A percentile compares a stretch with the other conserved stretches of the same genome.
These are phyloP conservation scores for Hypoxylon sp. DNA, from an alignment of 2,329 filamentous ascomycete species.

Conservation along the genomic window DNA sequence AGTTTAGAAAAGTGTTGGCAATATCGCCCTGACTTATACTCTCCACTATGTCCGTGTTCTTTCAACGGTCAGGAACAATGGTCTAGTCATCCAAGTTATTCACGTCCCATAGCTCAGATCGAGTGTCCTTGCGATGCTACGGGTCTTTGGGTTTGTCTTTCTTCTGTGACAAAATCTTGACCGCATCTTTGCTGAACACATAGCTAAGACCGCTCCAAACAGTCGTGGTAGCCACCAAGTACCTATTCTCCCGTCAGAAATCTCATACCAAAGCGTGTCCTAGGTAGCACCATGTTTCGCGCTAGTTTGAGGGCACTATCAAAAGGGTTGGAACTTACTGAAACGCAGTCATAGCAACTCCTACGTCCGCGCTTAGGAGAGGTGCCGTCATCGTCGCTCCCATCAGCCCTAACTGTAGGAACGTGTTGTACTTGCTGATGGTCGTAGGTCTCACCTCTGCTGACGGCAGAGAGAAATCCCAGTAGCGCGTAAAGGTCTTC, in stretches of 20 bases:
- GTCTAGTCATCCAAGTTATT: too few relatives aligned
- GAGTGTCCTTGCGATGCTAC: too few relatives aligned
- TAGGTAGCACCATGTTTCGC: too few relatives aligned
- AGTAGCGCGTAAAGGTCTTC: constrained; percentile 91
- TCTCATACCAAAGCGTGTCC: neutral
- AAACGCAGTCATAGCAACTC: constrained; percentile 64
- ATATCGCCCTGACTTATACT: neutral
- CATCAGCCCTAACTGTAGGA: constrained; percentile 86
- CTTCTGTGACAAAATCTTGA: constrained; percentile 74
- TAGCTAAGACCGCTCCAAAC: constrained; percentile 95
- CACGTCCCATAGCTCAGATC: too few relatives aligned
- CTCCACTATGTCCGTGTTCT: neutral
- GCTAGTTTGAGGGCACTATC: too few relatives aligned
- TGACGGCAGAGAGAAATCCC: constrained; percentile 93
- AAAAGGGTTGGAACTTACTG: constrained; percentile 61
- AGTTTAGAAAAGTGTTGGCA: neutral
- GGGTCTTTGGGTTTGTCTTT: constrained; percentile 37
- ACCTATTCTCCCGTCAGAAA: constrained; percentile 62
- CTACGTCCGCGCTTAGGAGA: constrained; percentile 69
- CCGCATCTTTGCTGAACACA: constrained; percentile 87
- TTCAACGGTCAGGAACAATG: too few relatives aligned
- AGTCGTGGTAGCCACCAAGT: constrained; percentile 86
- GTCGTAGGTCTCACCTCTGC: constrained; percentile 85
- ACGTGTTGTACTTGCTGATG: constrained; percentile 93
- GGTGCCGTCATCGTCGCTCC: constrained; percentile 85